These are phyloP conservation scores for Trichoderma koningii DNA, from an alignment of 2,329 filamentous ascomycete genomes.

Conservation along the genomic window DNA sequence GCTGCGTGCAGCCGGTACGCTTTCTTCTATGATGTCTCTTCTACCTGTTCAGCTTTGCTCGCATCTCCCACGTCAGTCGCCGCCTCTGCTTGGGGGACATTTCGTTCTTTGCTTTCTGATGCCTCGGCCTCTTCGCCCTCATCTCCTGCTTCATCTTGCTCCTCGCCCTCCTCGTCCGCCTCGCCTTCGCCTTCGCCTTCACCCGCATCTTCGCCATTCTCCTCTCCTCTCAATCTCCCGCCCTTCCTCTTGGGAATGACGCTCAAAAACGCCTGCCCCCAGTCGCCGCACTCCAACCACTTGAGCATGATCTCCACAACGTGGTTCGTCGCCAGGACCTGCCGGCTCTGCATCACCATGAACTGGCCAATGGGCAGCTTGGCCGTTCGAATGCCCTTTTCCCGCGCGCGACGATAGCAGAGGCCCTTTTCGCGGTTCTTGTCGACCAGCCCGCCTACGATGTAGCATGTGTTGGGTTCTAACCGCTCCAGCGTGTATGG, in stretches of 20 bases:
- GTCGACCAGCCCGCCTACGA: slow-evolving; percentile 92
- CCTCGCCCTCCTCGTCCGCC: slow-evolving; percentile 3
- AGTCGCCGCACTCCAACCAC: slow-evolving; percentile 88
- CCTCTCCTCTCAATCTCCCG: slow-evolving; percentile 60
- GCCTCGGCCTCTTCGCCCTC: slow-evolving; percentile 7
- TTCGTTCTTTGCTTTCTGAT: not conserved
- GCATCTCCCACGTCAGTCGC: slow-evolving; percentile 21
- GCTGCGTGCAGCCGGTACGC: slow-evolving; percentile 4
- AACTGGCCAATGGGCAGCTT: slow-evolving; percentile 94
- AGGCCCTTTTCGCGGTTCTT: slow-evolving; percentile 95
- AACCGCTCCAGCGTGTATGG: slow-evolving; percentile 78
- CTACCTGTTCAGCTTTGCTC: slow-evolving; percentile 15
- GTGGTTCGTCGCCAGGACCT: slow-evolving; percentile 90
- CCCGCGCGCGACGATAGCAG: slow-evolving; percentile 79
- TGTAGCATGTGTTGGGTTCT: slow-evolving; percentile 85
- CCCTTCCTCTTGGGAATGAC: slow-evolving; percentile 93
- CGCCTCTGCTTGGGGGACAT: not conserved
- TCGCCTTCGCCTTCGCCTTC: slow-evolving; percentile 32
- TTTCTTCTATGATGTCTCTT: slow-evolving; percentile 4
- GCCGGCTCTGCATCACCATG: slow-evolving; percentile 83
- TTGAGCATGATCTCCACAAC: slow-evolving; percentile 95
- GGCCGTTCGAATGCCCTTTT: slow-evolving; percentile 79
- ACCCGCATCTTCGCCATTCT: slow-evolving; percentile 31
- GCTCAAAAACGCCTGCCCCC: slow-evolving; percentile 83
- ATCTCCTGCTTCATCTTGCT: slow-evolving; percentile 15